A percentile compares a stretch with the other conserved stretches of the same genome.
Evolutionary conservation across 2,329 filamentous ascomycete species (phyloP).

Genomic region (Trichocomaceae sp.): DNA sequence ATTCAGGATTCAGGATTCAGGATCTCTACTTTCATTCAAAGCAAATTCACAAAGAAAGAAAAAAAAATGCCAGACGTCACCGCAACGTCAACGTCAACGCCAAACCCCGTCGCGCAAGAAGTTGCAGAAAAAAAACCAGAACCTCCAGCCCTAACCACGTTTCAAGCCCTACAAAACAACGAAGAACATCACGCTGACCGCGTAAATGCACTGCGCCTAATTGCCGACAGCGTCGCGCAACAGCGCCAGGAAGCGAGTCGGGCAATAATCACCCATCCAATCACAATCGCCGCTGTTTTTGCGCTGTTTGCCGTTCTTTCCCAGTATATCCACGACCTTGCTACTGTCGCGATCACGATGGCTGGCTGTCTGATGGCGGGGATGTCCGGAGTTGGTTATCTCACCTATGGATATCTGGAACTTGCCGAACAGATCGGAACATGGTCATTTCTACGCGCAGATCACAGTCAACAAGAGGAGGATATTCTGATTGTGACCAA

Average conservation of each 20-base stretch:
- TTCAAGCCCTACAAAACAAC: constrained; percentile 27
- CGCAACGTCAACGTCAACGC: neutral
- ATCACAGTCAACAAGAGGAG: constrained; percentile 33
- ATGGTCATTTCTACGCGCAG: constrained; percentile 55
- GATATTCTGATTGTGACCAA: constrained; percentile 58
- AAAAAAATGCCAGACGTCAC: neutral
- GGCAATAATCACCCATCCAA: constrained; percentile 57
- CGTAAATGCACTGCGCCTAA: constrained; percentile 61
- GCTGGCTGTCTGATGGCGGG: constrained; percentile 58
- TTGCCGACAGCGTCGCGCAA: constrained; percentile 76
- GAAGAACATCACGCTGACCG: constrained; percentile 48
- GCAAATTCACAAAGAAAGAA: neutral
- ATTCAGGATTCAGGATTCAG: too few relatives aligned
- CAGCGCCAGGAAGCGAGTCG: constrained; percentile 64
- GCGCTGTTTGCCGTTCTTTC: constrained; percentile 18
- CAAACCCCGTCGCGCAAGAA: neutral
- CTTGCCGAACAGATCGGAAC: constrained; percentile 54
- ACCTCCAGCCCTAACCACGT: constrained; percentile 21
- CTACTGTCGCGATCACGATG: constrained; percentile 51
- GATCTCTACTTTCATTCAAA: neutral
- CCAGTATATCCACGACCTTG: constrained; percentile 40
- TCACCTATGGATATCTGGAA: constrained; percentile 56
- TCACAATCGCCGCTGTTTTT: constrained; percentile 38
- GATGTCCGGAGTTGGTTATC: constrained; percentile 55
- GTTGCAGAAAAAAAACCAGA: neutral